phyloP scores from a whole-genome alignment of 1,284 basidiomycete genomes.

The Trichosporon sp. region DNA sequence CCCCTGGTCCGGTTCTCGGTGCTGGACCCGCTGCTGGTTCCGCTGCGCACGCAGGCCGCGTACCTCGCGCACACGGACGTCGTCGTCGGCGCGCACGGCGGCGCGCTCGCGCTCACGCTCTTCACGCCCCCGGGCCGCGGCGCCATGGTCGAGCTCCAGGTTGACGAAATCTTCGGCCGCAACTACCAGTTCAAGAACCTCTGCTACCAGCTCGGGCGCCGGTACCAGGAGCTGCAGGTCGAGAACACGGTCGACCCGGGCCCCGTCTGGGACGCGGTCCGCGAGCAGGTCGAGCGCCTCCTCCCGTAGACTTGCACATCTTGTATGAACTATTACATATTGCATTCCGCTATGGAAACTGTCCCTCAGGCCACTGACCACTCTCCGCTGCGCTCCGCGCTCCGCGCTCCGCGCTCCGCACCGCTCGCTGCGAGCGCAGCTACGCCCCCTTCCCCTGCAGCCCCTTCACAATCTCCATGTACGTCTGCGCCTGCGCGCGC shows the following conservation, averaged over 20 bases:
- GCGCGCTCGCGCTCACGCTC: slow-evolving; percentile 39
- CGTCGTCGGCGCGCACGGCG: slow-evolving; percentile 41
- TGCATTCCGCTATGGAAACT: neutral
- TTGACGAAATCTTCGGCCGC: slow-evolving; percentile 21
- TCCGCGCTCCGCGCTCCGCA: neutral
- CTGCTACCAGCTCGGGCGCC: slow-evolving; percentile 18
- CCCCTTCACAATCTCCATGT: neutral
- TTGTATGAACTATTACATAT: neutral
- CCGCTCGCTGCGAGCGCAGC: neutral
- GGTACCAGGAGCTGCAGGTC: slow-evolving; percentile 30
- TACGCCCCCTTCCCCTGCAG: neutral
- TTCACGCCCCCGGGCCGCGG: slow-evolving; percentile 40
- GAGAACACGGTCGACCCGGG: slow-evolving; percentile 29
- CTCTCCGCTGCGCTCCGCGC: neutral
- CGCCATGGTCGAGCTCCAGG: slow-evolving; percentile 38
- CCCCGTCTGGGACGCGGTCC: slow-evolving; percentile 28
- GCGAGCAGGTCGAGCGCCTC: slow-evolving; percentile 18
- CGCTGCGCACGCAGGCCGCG: slow-evolving; percentile 41
- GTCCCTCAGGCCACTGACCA: neutral
- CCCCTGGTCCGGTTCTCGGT: slow-evolving; percentile 2
- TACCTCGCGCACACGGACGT: slow-evolving; percentile 39
- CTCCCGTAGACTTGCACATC: neutral
- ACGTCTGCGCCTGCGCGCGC: slow-evolving; percentile 9
- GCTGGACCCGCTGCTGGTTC: slow-evolving; percentile 31
- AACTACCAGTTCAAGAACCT: slow-evolving; percentile 47